Evolutionary conservation across 2,329 filamentous ascomycete species (phyloP), one percentile per base, ranked within the genome.

Genomic region (Fusarium robinianum): DNA sequence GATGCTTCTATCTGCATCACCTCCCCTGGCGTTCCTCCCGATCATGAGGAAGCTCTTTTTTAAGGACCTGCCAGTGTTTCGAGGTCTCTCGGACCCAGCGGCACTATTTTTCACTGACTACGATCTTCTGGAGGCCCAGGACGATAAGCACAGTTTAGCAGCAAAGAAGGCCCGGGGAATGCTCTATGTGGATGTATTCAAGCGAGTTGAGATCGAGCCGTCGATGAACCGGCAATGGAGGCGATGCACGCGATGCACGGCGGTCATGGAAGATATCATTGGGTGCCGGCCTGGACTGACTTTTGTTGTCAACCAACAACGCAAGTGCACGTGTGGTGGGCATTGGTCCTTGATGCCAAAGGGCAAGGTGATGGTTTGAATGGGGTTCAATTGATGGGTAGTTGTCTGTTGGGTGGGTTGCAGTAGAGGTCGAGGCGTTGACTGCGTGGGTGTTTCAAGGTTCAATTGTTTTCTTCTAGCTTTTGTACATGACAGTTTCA

Each of bases 91-190:
- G 8, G 82, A 94, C 53, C 77, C 81, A 18, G 79, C 84, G 8
- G 77, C 77, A 48, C 74, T 95, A 34, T 88, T 87, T 68, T 87
- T 90, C 67, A 80, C 81, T 34, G 81, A 94, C 62, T 88, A 84
- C 41, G 75, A 75, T 34, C 79, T 88, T 63, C 73, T 94, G 8
- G 85, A 86, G 5, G 72, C 89, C 10, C 76, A 78, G 8, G 77
- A 84, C 39, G 80, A 84, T 46, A 67, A 68, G 10, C 70, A 71
- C 12, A 79, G 76, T 5, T 62, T 80, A 9, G 66, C 63, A 3
- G 59, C 62, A 14, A 67, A 69, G 44, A 67, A 63, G 45, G 63
- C 64, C 3, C 67, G 58, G 24, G 67, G 69, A 2, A 54, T 51
- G 46, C 18, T 61, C 6, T 72, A 75, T 40, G 66, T 82, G 5